Evolutionary conservation across 2,329 filamentous ascomycete species (phyloP), one percentile per base, ranked within the genome.

Genomic region (Penicillium sp.): DNA sequence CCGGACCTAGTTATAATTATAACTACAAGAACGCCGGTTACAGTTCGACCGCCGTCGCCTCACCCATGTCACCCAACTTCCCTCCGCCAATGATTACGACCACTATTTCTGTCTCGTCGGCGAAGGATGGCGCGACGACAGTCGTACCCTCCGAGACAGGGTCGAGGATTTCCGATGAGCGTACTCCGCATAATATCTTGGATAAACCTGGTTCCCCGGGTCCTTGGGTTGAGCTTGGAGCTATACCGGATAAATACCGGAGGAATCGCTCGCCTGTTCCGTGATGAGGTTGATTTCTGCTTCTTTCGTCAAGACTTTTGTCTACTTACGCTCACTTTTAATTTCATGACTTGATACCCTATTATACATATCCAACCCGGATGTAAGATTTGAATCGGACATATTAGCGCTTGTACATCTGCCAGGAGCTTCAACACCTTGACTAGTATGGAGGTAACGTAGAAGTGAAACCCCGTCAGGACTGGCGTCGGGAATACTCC

Each of bases 51-150:
- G 48, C 48, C 4, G 19, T 43, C 10, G 28, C 48, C 10, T 51
- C 39, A 16, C 42, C 56, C 50, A 23, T 50, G 33, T 61, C 59
- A 8, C 59, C 56, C 1, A 44, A 47, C 18, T 58, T 60, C 40
- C 56, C 59, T 3, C 59, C 59, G 11, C 56, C 59, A 2, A 43
- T 60, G 13, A 36, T 60, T 39, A 60, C 58, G 2, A 60, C 58
- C 2, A 60, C 55, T 2, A 60, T 60, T 10, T 56, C 52, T n/a
- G 46, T 60, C 2, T 58, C 55, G 3, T 60, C 58, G 1, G 46
- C 53, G 2, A 55, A 56, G 31, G 50, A 52, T 18, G 37, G 36
- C 0, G 50, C 33, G 11, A 51, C 55, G 0, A 55, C 56, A 3
- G n/a, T 54, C 11, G 45, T 52, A 8, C 55, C 57, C 2, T 59